phyloP scores from a whole-genome alignment of 78 protist species.

The Ministeria vibrans region DNA sequence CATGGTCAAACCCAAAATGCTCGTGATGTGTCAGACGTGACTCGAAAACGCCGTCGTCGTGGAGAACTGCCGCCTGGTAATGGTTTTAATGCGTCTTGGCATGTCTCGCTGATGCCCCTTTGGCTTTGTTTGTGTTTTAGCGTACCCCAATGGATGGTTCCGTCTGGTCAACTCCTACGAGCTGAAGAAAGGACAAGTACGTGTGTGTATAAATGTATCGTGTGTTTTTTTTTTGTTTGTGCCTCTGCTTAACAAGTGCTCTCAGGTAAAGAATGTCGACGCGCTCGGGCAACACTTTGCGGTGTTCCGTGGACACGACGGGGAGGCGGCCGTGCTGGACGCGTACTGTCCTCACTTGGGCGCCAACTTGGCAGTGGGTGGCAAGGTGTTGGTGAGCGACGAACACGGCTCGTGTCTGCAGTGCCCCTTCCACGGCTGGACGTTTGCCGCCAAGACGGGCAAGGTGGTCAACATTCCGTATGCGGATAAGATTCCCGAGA shows the following conservation, averaged over 20 bases:
- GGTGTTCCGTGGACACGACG: slow-evolving; percentile 31
- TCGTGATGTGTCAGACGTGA: no score
- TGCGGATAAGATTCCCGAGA: background rate
- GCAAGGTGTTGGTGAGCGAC: slow-evolving; percentile 14
- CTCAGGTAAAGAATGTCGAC: background rate
- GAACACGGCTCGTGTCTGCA: no score
- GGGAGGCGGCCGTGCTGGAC: slow-evolving; percentile 24
- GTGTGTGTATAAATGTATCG: background rate
- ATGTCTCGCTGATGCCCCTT: no score
- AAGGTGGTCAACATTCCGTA: slow-evolving; percentile 21
- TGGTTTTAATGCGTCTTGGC: no score
- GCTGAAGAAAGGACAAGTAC: background rate
- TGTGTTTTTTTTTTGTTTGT: background rate
- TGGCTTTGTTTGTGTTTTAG: no score
- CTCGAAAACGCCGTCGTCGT: no score
- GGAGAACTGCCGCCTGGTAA: no score
- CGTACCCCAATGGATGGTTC: slow-evolving; percentile 7
- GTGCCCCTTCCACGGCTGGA: slow-evolving; percentile 59
- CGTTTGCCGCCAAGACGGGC: slow-evolving; percentile 25
- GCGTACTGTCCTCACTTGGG: slow-evolving; percentile 59
- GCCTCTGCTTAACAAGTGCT: background rate
- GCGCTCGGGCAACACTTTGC: slow-evolving; percentile 20
- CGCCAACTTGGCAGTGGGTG: slow-evolving; percentile 32
- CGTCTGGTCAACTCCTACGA: background rate
- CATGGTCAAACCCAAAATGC: no score